A percentile compares a stretch with the other conserved stretches of the same genome.
These are phyloP conservation scores for Pseudogymnoascus sp. DNA, from an alignment of 2,329 filamentous ascomycete species.

Conservation along the genomic window DNA sequence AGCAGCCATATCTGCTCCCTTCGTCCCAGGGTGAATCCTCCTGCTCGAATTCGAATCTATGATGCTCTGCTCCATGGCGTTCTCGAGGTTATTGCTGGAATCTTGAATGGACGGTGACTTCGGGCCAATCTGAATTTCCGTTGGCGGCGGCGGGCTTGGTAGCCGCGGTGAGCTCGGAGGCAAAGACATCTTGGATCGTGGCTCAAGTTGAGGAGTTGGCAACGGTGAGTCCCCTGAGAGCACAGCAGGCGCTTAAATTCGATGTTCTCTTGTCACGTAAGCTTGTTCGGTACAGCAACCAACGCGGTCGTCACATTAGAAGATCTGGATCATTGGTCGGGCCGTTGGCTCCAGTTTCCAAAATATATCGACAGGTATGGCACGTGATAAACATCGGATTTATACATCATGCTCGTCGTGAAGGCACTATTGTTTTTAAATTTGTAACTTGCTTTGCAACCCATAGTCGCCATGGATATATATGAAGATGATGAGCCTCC, in stretches of 20 bases:
- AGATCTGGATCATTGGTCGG: conserved; percentile 6
- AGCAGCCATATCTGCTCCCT: conserved; percentile 83
- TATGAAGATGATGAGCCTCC: conserved; percentile 59
- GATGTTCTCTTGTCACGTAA: conserved; percentile 7
- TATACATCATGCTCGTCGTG: neutral
- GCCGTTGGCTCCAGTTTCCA: neutral
- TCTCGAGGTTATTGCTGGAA: conserved; percentile 48
- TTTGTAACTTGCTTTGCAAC: neutral
- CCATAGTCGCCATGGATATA: conserved; percentile 42
- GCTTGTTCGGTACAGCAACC: conserved; percentile 1
- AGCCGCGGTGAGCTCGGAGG: conserved; percentile 79
- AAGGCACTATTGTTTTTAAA: neutral
- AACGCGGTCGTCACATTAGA: conserved; percentile 1
- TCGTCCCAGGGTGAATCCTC: conserved; percentile 86
- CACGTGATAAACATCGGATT: neutral
- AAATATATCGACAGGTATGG: neutral
- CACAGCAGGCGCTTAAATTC: neutral
- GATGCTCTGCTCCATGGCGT: conserved; percentile 47
- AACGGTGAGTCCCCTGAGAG: neutral
- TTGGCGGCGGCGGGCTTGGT: conserved; percentile 86
- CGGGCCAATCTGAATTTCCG: conserved; percentile 84
- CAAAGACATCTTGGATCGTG: conserved; percentile 40
- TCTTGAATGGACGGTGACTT: conserved; percentile 62
- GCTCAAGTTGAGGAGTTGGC: conserved; percentile 2
- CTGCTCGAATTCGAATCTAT: conserved; percentile 68